Conservation (phyloP, 768 basidiomycete genomes). For the Leccinum pellstonianum region DNA sequence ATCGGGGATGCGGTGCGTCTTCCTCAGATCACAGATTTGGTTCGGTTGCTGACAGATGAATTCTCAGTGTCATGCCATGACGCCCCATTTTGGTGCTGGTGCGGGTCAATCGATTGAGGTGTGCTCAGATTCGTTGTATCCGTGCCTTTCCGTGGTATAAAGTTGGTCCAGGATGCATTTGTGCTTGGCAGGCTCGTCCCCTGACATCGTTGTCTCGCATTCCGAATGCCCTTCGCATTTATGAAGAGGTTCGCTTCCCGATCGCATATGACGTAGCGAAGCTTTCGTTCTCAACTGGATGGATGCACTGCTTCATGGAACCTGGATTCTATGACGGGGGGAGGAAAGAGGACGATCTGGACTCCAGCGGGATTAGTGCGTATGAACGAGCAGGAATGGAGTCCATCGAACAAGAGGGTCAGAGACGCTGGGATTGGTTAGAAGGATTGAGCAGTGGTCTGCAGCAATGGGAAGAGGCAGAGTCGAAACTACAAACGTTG, state of each 20-base stretch:
- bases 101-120: slow-evolving; percentile 12
- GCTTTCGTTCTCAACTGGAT: slow-evolving; percentile 10
- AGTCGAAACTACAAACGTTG: slow-evolving; percentile 5
- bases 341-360: slow-evolving; percentile 2
- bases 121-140: not conserved
- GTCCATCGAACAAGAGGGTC: slow-evolving; percentile 11
- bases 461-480: slow-evolving; percentile 21
- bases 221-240: slow-evolving; percentile 9
- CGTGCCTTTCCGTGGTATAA: slow-evolving; percentile 5
- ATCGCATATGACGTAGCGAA: slow-evolving; percentile 11
- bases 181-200: slow-evolving; percentile 21
- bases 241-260: slow-evolving; percentile 17
- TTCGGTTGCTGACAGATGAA: not conserved
- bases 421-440: slow-evolving; percentile 16
- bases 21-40: not conserved
- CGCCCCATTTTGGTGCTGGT: too few relatives aligned
- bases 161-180: slow-evolving; percentile 16
- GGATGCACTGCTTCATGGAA: slow-evolving; percentile 7
- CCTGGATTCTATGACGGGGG: slow-evolving; percentile 25
- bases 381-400: not conserved
- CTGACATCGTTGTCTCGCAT: slow-evolving; percentile 4
- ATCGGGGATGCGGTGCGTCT: slow-evolving; percentile 41
- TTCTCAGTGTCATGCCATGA: slow-evolving; percentile 25
- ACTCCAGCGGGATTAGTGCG: too few relatives aligned
- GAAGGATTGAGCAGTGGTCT: slow-evolving; percentile 8